Percentiles rank a stretch among this genome's conserved stretches.
phyloP scores from a whole-genome alignment of 1,284 basidiomycete genomes.

The Cutaneotrichosporon cavernicola region DNA sequence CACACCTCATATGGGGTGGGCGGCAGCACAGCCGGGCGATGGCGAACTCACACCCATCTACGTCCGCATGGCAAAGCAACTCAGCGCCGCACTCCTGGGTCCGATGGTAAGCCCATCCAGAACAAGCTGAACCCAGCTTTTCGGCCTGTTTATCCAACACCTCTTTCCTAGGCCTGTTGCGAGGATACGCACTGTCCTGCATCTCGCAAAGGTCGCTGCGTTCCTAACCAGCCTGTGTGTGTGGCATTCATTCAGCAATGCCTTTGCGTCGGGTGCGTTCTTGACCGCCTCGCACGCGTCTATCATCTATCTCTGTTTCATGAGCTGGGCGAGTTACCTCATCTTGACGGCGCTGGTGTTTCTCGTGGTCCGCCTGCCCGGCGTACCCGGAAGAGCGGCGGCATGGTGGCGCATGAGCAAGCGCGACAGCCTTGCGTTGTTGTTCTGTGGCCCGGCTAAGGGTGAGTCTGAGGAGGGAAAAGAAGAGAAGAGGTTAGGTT shows the following conservation, averaged over 20 bases:
- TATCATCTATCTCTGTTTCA: conserved; percentile 39
- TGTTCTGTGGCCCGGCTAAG: conserved; percentile 34
- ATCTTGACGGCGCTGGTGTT: conserved; percentile 37
- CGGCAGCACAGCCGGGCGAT: background rate
- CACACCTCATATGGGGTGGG: background rate
- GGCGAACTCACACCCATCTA: conserved; percentile 15
- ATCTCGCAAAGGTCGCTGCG: conserved; percentile 15
- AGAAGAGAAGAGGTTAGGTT: background rate
- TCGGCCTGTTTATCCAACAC: conserved; percentile 14
- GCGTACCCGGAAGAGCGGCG: conserved; percentile 9
- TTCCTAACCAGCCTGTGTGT: conserved; percentile 17
- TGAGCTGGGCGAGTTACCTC: conserved; percentile 32
- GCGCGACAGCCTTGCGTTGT: conserved; percentile 27
- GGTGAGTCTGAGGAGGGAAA: conserved; percentile 4
- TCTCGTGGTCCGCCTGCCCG: conserved; percentile 31
- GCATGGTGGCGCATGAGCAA: conserved; percentile 25
- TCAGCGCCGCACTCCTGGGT: conserved; percentile 14
- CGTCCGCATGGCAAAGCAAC: conserved; percentile 20
- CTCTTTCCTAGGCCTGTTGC: conserved; percentile 13
- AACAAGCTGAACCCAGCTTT: conserved; percentile 12
- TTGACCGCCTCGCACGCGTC: conserved; percentile 34
- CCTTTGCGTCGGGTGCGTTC: conserved; percentile 44
- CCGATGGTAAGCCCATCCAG: conserved; percentile 13
- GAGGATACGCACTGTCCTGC: background rate
- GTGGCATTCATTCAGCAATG: conserved; percentile 38